These are phyloP conservation scores for Chamaecyparis obtusa DNA, from an alignment of 75 land plant genomes.

Conservation along the genomic window DNA sequence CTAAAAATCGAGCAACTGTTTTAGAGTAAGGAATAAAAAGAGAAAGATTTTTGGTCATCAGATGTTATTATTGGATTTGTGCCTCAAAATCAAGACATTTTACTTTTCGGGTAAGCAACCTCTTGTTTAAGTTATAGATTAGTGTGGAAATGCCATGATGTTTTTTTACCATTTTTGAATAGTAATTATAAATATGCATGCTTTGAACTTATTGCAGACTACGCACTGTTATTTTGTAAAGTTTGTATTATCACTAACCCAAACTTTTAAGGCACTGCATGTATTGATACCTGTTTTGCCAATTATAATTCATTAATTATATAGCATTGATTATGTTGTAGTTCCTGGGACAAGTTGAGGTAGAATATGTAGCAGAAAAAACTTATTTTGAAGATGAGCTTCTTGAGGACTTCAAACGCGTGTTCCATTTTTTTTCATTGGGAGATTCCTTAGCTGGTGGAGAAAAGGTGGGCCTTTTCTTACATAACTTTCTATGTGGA, in stretches of 20 bases:
- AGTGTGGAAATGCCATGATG: not conserved
- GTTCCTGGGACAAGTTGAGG: conserved; percentile 51
- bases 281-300: not conserved
- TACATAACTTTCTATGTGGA: not conserved
- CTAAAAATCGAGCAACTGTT: not conserved
- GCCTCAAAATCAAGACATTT: not conserved
- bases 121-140: not conserved
- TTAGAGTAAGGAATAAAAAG: not conserved
- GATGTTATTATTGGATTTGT: not conserved
- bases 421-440: conserved; percentile 75
- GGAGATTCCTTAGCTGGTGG: conserved; percentile 27
- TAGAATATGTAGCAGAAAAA: conserved; percentile 80
- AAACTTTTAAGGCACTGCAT: not conserved
- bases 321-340: not conserved
- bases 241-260: not conserved
- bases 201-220: not conserved
- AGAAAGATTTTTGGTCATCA: not conserved
- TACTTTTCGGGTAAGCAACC: not conserved
- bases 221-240: not conserved
- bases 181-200: not conserved
- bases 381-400: conserved; percentile 55
- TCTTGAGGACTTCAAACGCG: conserved; percentile 63
- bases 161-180: not conserved
- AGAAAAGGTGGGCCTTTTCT: conserved; percentile 32
- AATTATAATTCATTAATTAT: not conserved